Conservation (phyloP, 495 filamentous ascomycete genomes). For the Cercophora samala region DNA sequence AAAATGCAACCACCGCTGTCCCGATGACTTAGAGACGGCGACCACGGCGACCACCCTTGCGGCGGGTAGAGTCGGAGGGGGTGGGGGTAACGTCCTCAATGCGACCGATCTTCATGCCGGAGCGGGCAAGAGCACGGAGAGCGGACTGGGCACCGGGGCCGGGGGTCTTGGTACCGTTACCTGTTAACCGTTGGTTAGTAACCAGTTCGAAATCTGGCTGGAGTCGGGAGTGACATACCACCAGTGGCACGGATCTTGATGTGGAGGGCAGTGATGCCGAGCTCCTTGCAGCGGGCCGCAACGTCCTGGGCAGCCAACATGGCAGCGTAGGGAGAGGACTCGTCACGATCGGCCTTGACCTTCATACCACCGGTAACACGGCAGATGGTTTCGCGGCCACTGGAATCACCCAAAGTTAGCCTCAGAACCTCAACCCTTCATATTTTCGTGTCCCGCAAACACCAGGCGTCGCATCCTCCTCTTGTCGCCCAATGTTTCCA, state of each 20-base stretch:
- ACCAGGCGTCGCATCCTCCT: slow-evolving; percentile 16
- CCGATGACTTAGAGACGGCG: slow-evolving; percentile 77
- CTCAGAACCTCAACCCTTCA: slow-evolving; percentile 36
- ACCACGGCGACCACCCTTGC: slow-evolving; percentile 99
- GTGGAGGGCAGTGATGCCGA: slow-evolving; percentile 97
- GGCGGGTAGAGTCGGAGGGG: slow-evolving; percentile 95
- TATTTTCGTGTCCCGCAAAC: slow-evolving; percentile 5
- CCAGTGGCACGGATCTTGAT: slow-evolving; percentile 99
- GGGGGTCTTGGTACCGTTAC: slow-evolving; percentile 99
- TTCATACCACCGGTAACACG: slow-evolving; percentile 99
- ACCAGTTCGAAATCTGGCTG: background rate
- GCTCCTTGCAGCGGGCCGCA: slow-evolving; percentile 95
- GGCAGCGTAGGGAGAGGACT: slow-evolving; percentile 98
- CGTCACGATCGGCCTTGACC: slow-evolving; percentile 99
- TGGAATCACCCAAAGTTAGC: slow-evolving; percentile 70
- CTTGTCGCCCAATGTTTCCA: slow-evolving; percentile 8
- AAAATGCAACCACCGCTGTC: slow-evolving; percentile 33
- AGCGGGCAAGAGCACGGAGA: slow-evolving; percentile 95
- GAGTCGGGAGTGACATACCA: slow-evolving; percentile 52
- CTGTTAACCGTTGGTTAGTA: slow-evolving; percentile 32
- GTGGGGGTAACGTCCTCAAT: slow-evolving; percentile 99
- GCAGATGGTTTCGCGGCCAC: slow-evolving; percentile 98
- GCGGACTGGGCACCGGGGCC: slow-evolving; percentile 98
- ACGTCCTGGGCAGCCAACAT: slow-evolving; percentile 99
- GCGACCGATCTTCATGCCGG: slow-evolving; percentile 98